phyloP scores from a whole-genome alignment of 768 basidiomycete species.

The Naganishia vaughanmartiniae region DNA sequence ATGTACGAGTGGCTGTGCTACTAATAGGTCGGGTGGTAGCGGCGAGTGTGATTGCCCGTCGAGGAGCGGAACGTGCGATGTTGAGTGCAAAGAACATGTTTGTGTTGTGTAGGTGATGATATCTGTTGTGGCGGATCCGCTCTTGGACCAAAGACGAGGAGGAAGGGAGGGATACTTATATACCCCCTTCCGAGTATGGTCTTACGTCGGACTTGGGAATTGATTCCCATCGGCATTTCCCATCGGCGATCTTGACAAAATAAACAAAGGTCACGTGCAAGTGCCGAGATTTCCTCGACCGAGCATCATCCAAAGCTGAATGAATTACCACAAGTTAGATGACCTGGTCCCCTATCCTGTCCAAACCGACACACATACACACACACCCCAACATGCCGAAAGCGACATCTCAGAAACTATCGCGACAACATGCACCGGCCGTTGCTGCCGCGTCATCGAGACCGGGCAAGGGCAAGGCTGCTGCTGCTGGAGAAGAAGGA shows the following conservation, averaged over 20 bases:
- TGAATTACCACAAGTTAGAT: too few relatives aligned
- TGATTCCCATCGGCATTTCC: neutral
- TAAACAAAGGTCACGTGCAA: conserved; percentile 19
- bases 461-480: conserved; percentile 42
- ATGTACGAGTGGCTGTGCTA: neutral
- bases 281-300: neutral
- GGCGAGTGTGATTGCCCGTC: too few relatives aligned
- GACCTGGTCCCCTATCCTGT: too few relatives aligned
- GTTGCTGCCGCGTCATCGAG: conserved; percentile 39
- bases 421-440: conserved; percentile 32
- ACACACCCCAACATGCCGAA: conserved; percentile 45
- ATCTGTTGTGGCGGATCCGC: neutral
- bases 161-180: neutral
- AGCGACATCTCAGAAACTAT: conserved; percentile 46
- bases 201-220: neutral
- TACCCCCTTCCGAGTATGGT: neutral
- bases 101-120: neutral
- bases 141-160: neutral
- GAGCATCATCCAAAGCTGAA: conserved; percentile 3
- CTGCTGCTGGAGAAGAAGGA: conserved; percentile 34
- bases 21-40: neutral
- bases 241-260: neutral
- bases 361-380: neutral
- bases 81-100: conserved; percentile 6
- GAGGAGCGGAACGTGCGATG: conserved; percentile 3